A percentile compares a stretch with the other conserved stretches of the same genome.
Evolutionary conservation across 768 basidiomycete species (phyloP).

Genomic region (Amanita rimosa): DNA sequence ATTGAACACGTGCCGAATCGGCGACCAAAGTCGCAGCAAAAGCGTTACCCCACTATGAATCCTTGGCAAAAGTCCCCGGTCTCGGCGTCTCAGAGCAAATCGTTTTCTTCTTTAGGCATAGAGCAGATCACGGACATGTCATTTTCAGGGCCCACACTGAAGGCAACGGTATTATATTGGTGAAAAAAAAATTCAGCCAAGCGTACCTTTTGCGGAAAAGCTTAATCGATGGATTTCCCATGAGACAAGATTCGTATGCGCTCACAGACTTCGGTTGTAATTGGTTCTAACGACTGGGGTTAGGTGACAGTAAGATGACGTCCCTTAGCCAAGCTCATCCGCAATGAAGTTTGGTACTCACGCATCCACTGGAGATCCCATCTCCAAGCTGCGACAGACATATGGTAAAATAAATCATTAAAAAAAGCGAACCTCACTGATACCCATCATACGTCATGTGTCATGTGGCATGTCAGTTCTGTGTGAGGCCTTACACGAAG

Average conservation of each 20-base stretch:
- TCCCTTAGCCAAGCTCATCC: neutral
- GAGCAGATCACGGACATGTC: neutral
- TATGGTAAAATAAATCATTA: too few species aligned
- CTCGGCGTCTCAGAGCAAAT: neutral
- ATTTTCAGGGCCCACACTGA: neutral
- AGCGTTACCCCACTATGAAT: neutral
- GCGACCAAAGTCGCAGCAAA: neutral
- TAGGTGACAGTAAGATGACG: neutral
- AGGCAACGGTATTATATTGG: neutral
- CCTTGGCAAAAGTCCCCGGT: neutral
- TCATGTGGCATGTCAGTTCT: too few species aligned
- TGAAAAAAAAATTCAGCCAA: neutral
- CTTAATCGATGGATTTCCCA: neutral
- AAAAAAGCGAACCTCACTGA: too few species aligned
- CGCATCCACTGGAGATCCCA: neutral
- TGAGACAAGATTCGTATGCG: neutral
- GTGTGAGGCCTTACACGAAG: too few species aligned
- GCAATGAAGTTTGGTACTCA: neutral
- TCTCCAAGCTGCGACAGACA: too few species aligned
- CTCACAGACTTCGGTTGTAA: neutral
- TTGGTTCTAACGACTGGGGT: neutral
- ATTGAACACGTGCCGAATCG: neutral
- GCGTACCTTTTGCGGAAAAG: neutral
- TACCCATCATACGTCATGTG: too few species aligned
- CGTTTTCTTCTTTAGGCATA: neutral